These are phyloP conservation scores for Melanogaster broomeanus DNA, from an alignment of 768 basidiomycete species.

Conservation along the genomic window DNA sequence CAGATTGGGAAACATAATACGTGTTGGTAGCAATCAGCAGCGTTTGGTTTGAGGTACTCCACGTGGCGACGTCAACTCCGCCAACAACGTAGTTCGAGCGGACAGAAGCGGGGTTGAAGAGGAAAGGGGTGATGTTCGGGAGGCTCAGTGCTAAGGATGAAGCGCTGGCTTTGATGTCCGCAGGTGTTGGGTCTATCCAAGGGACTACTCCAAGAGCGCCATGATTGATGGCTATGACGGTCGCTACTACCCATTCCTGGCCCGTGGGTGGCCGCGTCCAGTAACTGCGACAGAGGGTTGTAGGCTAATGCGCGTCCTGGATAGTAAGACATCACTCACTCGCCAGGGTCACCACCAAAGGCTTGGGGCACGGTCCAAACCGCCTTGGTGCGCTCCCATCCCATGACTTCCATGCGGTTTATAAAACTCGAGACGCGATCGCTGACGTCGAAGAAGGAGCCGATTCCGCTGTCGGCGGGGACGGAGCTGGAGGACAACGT, in stretches of 20 bases:
- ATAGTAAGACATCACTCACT: slow-evolving; percentile 26
- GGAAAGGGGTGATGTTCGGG: slow-evolving; percentile 47
- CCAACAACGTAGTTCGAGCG: slow-evolving; percentile 42
- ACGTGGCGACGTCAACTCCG: slow-evolving; percentile 52
- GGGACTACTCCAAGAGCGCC: slow-evolving; percentile 54
- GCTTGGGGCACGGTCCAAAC: slow-evolving; percentile 82
- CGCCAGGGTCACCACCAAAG: slow-evolving; percentile 51
- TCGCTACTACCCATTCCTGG: slow-evolving; percentile 64
- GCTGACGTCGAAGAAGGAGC: slow-evolving; percentile 63
- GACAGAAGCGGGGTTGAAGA: slow-evolving; percentile 42
- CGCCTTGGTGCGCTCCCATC: slow-evolving; percentile 66
- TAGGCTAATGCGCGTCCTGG: background rate
- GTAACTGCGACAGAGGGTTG: slow-evolving; percentile 40
- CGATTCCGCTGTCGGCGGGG: slow-evolving; percentile 24
- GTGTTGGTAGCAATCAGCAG: slow-evolving; percentile 54
- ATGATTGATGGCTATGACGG: slow-evolving; percentile 69
- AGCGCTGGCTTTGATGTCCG: slow-evolving; percentile 54
- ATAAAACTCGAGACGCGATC: slow-evolving; percentile 65
- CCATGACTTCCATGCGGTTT: slow-evolving; percentile 55
- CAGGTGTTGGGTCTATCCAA: slow-evolving; percentile 55
- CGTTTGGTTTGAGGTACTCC: slow-evolving; percentile 45
- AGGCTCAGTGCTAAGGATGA: slow-evolving; percentile 49
- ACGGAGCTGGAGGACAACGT: slow-evolving; percentile 19
- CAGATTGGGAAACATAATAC: slow-evolving; percentile 39
- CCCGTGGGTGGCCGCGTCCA: slow-evolving; percentile 69